Conservation (phyloP, 1,139 yeast species). For the Citeromyces hawaiiensis region DNA sequence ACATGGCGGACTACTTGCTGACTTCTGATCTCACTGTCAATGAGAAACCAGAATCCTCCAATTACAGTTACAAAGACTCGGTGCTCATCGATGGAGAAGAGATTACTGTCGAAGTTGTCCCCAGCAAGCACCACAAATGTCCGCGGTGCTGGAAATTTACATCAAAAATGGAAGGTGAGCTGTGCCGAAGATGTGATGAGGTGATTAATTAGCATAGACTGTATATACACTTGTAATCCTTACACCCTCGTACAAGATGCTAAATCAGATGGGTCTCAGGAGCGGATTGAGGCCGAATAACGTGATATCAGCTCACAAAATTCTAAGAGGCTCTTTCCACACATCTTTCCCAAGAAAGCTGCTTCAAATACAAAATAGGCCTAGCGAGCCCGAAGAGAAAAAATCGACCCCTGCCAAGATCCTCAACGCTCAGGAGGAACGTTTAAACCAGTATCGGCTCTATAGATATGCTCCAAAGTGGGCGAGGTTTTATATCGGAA, state of each 20-base stretch:
- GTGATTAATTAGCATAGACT: slow-evolving; percentile 12
- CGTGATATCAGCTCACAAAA: too few species aligned
- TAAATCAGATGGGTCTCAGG: not conserved
- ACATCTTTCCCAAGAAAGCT: too few species aligned
- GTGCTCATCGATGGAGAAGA: slow-evolving; percentile 16
- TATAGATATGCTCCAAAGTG: slow-evolving; percentile 14
- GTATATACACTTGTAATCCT: slow-evolving; percentile 1
- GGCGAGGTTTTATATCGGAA: slow-evolving; percentile 15
- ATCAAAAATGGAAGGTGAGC: slow-evolving; percentile 30
- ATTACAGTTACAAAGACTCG: slow-evolving; percentile 18
- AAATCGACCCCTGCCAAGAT: not conserved
- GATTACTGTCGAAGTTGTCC: slow-evolving; percentile 24
- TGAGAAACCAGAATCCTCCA: slow-evolving; percentile 5
- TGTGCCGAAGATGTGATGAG: slow-evolving; percentile 59
- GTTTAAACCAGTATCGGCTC: slow-evolving; percentile 13
- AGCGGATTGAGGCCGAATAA: too few species aligned
- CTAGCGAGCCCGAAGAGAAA: too few species aligned
- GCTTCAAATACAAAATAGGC: too few species aligned
- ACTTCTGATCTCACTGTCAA: slow-evolving; percentile 42
- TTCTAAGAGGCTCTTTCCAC: too few species aligned
- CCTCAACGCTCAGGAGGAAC: slow-evolving; percentile 1
- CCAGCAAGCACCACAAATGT: slow-evolving; percentile 47
- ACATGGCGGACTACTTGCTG: slow-evolving; percentile 45
- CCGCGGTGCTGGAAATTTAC: slow-evolving; percentile 90
- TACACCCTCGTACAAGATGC: not conserved